phyloP scores from a whole-genome alignment of 1,139 yeast genomes.

The Insectozyma bohioensis region DNA sequence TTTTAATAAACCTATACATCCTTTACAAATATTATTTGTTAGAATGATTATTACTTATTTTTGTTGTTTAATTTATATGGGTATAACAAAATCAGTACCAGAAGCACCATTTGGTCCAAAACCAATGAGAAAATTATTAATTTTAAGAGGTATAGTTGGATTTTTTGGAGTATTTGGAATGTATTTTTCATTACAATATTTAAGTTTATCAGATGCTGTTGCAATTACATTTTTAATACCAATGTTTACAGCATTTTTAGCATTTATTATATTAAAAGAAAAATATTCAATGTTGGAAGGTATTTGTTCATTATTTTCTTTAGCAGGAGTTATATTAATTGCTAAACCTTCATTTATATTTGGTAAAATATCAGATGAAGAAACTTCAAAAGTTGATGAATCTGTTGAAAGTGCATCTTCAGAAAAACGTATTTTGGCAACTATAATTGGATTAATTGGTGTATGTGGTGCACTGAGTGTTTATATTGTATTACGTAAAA shows the following conservation, averaged over 20 bases:
- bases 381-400: constrained; percentile 29
- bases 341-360: constrained; percentile 80
- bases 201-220: constrained; percentile 73
- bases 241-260: constrained; percentile 71
- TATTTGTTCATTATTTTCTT: constrained; percentile 64
- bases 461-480: constrained; percentile 72
- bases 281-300: constrained; percentile 68
- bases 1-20: constrained; percentile 60
- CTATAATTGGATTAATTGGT: constrained; percentile 65
- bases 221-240: constrained; percentile 81
- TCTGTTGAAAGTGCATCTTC: constrained; percentile 40
- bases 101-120: constrained; percentile 74
- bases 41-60: constrained; percentile 73
- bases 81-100: constrained; percentile 46
- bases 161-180: constrained; percentile 77
- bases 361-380: constrained; percentile 40
- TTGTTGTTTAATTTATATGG: constrained; percentile 58
- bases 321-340: constrained; percentile 74
- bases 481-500: constrained; percentile 68
- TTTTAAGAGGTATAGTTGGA: constrained; percentile 71
- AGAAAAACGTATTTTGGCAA: constrained; percentile 52
- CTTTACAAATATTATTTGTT: constrained; percentile 71
- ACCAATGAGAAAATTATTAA: constrained; percentile 51
- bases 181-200: constrained; percentile 71
- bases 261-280: constrained; percentile 67